A percentile compares a stretch with the other conserved stretches of the same genome.
phyloP scores from a whole-genome alignment of 371 early-diverging fungal species.

The Haplosporangium sp. region DNA sequence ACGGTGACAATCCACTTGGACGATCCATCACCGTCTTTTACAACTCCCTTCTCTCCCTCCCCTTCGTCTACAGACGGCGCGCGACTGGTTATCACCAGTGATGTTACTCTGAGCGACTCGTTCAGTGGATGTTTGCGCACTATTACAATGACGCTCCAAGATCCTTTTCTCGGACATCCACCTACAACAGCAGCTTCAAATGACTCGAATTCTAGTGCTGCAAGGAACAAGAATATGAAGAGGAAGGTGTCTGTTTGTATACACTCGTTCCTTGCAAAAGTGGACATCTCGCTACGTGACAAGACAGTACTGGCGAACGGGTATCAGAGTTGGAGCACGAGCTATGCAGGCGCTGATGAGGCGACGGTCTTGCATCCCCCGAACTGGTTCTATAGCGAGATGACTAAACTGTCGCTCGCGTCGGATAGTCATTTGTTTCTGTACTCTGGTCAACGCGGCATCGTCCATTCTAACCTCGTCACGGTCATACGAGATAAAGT shows the following conservation, averaged over 20 bases:
- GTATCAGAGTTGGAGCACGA: constrained; percentile 68
- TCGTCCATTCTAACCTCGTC: constrained; percentile 65
- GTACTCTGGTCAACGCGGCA: constrained; percentile 63
- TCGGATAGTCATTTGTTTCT: constrained; percentile 67
- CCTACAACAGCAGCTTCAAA: background rate
- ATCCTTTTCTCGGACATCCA: too few species aligned
- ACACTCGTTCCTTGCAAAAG: constrained; percentile 19
- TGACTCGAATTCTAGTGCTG: background rate
- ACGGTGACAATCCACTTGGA: background rate
- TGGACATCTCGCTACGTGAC: constrained; percentile 15
- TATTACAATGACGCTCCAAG: constrained; percentile 20
- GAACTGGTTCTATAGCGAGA: constrained; percentile 50
- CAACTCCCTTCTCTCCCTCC: too few species aligned
- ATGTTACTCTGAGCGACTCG: background rate
- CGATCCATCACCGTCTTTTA: too few species aligned
- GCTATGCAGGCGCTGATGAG: constrained; percentile 46
- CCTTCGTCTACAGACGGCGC: too few species aligned
- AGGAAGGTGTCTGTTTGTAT: constrained; percentile 5
- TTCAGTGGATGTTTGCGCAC: constrained; percentile 20
- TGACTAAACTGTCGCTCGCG: constrained; percentile 24
- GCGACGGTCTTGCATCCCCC: constrained; percentile 34
- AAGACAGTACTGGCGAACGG: constrained; percentile 66
- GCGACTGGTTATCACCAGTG: constrained; percentile 12
- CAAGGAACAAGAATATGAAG: too few species aligned
- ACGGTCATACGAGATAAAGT: constrained; percentile 64